These are phyloP conservation scores for Sarocladiaceae sp. DNA, from an alignment of 2,329 filamentous ascomycete genomes.

Conservation along the genomic window DNA sequence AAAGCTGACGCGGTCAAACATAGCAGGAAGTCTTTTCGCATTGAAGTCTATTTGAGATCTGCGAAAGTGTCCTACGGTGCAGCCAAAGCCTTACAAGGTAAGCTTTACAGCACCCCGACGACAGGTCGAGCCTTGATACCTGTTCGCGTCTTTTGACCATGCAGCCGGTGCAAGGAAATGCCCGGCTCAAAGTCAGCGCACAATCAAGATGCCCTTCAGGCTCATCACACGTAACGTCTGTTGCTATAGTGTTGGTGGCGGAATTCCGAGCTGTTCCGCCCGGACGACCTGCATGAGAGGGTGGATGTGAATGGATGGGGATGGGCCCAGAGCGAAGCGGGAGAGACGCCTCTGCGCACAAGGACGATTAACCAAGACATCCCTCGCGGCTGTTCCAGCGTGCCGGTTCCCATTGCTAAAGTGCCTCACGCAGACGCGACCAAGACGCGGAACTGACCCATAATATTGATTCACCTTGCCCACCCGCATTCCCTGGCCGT, in stretches of 20 bases:
- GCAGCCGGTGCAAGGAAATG: background rate
- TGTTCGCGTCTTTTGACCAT: background rate
- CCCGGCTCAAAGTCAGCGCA: background rate
- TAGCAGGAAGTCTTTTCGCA: background rate
- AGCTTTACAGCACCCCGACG: background rate
- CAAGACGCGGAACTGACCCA: background rate
- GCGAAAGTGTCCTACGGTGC: too few relatives aligned
- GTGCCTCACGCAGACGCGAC: background rate
- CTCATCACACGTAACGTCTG: background rate
- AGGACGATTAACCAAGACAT: background rate
- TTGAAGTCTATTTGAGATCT: too few relatives aligned
- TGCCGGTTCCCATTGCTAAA: background rate
- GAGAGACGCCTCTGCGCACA: too few relatives aligned
- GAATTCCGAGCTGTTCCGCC: background rate
- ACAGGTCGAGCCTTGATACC: background rate
- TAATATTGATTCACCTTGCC: too few relatives aligned
- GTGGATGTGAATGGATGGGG: background rate
- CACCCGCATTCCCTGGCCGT: too few relatives aligned
- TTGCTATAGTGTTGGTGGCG: background rate
- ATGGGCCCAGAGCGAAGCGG: background rate
- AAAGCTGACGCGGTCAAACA: background rate
- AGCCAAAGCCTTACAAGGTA: background rate
- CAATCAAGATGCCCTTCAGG: too few relatives aligned
- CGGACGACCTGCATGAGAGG: background rate
- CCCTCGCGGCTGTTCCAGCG: constrained; percentile 6